Conservation (phyloP, 2,329 filamentous ascomycete species). For the Paramyrothecium sp. region DNA sequence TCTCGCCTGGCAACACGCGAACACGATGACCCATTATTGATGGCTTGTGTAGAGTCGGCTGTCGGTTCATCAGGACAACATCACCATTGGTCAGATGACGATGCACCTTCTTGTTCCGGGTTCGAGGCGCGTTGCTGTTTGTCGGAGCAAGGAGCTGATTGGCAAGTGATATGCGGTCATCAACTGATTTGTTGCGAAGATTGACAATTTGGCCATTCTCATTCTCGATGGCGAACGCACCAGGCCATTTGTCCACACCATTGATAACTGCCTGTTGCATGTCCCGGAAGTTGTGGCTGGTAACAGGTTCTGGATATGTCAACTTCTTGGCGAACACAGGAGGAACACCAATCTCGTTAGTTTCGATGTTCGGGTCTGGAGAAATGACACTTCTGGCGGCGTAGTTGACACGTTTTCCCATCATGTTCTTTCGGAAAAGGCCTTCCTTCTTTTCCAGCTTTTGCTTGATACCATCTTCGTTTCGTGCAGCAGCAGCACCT, state of each 20-base stretch:
- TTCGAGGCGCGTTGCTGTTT: conserved; percentile 69
- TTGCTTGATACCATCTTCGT: conserved; percentile 95
- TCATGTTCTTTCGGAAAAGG: conserved; percentile 98
- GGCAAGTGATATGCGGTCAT: conserved; percentile 85
- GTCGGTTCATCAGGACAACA: conserved; percentile 97
- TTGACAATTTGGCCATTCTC: conserved; percentile 91
- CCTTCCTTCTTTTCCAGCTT: conserved; percentile 98
- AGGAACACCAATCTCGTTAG: conserved; percentile 96
- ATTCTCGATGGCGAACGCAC: conserved; percentile 91
- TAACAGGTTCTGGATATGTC: conserved; percentile 96
- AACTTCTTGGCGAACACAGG: conserved; percentile 97
- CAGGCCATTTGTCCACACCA: conserved; percentile 89
- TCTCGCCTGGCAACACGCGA: conserved; percentile 87
- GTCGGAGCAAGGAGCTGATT: conserved; percentile 91
- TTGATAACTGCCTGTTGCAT: conserved; percentile 96
- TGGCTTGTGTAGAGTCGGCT: conserved; percentile 95
- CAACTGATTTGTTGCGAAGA: conserved; percentile 79
- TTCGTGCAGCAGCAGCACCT: conserved; percentile 72
- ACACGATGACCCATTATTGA: conserved; percentile 99
- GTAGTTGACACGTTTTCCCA: conserved; percentile 99
- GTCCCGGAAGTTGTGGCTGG: conserved; percentile 94
- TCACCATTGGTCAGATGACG: conserved; percentile 95
- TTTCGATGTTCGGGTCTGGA: conserved; percentile 97
- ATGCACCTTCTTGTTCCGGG: conserved; percentile 92
- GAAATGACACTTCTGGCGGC: conserved; percentile 97